Evolutionary conservation across 768 basidiomycete species (phyloP), one percentile per base, ranked within the genome.

Genomic region (Chalciporus piperatus): DNA sequence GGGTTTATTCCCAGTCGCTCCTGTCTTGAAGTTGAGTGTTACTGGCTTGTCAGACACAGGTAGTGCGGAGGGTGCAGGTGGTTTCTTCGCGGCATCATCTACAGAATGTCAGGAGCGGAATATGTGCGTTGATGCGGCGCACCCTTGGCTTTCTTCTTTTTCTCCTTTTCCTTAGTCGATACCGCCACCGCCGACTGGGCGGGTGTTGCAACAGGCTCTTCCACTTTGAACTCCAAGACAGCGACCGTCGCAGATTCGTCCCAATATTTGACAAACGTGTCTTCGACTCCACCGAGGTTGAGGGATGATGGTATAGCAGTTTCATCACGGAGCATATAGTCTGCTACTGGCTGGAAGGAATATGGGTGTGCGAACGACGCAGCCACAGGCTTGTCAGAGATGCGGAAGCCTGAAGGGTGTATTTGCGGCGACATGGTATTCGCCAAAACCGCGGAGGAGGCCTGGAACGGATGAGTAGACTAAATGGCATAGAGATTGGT

Each of bases 331-430:
- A 82, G 74, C 59, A 87, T 78, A 57, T 84, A 77, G 57, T 92
- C 87, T 19, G 84, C 77, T 20, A 91, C 77, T 20, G 85, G 86
- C 62, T 92, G 85, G 69, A 96, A 97, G 22, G 94, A 92, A 62
- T 90, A 85, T 1, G 89, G 84, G 70, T 94, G 90, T 41, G 92
- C 92, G 68, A 97, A 98, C 13, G 95, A 96, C 8, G 88, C 85
- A 10, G 94, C 94, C 11, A 94, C 89, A 1, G 93, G 89, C 27
- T 84, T 80, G 62, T 91, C 87, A 3, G 89, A 89, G 42, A 98
- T 96, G 8, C 91, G 80, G 71, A 98, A 98, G 6, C 96, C 96
- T n/a, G 84, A 82, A 0, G 96, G 94, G 67, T 97, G 92, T 12
- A 89, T 74, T 55, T 85, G 80, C 3, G 91, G 79, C 37, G 90